A percentile compares a stretch with the other conserved stretches of the same genome.
phyloP scores from a whole-genome alignment of 495 filamentous ascomycete genomes.

The Evernia prunastri region DNA sequence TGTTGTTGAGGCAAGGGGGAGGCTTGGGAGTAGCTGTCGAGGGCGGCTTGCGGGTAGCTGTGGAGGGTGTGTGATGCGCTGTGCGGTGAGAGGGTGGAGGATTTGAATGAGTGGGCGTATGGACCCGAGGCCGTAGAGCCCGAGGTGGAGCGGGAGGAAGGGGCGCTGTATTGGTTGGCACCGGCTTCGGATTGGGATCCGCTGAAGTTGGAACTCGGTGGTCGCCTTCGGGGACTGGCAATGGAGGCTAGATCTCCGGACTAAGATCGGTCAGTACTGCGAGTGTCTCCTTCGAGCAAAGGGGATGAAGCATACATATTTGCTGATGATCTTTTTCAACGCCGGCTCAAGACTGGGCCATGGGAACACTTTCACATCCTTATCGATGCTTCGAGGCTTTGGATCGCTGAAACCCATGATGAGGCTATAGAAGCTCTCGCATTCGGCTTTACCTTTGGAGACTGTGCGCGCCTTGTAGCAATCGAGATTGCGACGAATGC shows the following conservation, averaged over 20 bases:
- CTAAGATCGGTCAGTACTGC: conserved; percentile 25
- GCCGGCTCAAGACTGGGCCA: conserved; percentile 80
- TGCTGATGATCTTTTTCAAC: conserved; percentile 93
- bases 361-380: conserved; percentile 95
- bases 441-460: conserved; percentile 83
- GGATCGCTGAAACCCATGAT: conserved; percentile 97
- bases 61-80: not conserved
- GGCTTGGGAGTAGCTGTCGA: conserved; percentile 7
- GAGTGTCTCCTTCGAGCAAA: not conserved
- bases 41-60: conserved; percentile 1
- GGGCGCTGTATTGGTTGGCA: conserved; percentile 36
- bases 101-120: conserved; percentile 20
- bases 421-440: conserved; percentile 94
- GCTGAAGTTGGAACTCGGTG: conserved; percentile 36
- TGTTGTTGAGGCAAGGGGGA: not conserved
- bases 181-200: conserved; percentile 38
- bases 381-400: conserved; percentile 96
- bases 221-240: conserved; percentile 38
- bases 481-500: conserved; percentile 90
- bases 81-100: conserved; percentile 21
- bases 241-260: conserved; percentile 50
- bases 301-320: conserved; percentile 67
- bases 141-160: conserved; percentile 36
- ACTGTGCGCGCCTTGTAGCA: conserved; percentile 85
- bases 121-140: conserved; percentile 19